These are phyloP conservation scores for Leptographium wingfieldii DNA, from an alignment of 2,329 filamentous ascomycete genomes.

Conservation along the genomic window DNA sequence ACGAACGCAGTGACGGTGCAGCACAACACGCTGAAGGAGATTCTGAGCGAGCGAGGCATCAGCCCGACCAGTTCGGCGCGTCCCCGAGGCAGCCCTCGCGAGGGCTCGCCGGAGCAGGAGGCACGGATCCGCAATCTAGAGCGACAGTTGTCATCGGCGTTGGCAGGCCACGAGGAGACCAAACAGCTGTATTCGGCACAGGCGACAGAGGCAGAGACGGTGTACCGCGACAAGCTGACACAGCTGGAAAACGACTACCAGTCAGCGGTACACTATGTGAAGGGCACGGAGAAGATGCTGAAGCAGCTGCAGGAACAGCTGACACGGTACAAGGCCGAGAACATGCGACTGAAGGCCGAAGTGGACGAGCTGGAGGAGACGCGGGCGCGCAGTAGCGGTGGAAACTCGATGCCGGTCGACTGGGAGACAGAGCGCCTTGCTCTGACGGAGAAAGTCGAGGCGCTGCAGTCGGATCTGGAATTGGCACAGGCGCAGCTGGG, in stretches of 20 bases:
- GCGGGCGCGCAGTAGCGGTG: constrained; percentile 18
- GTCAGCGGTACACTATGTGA: constrained; percentile 94
- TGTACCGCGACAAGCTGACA: constrained; percentile 84
- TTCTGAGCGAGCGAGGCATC: constrained; percentile 78
- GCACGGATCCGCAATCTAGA: constrained; percentile 74
- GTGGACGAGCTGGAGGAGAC: constrained; percentile 54
- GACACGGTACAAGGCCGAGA: constrained; percentile 80
- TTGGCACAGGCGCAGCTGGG: constrained; percentile 57
- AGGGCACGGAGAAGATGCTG: constrained; percentile 98
- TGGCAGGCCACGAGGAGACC: constrained; percentile 75
- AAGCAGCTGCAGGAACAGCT: constrained; percentile 97
- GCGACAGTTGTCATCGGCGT: constrained; percentile 65
- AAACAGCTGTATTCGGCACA: constrained; percentile 65
- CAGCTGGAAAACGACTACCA: constrained; percentile 96
- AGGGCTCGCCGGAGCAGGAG: constrained; percentile 57
- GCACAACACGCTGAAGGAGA: constrained; percentile 84
- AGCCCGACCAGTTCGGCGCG: constrained; percentile 62
- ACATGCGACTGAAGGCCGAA: constrained; percentile 69
- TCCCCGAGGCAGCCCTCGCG: constrained; percentile 60
- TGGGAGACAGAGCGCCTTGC: constrained; percentile 65
- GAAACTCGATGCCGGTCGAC: constrained; percentile 31
- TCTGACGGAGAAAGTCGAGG: constrained; percentile 56
- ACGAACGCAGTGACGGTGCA: constrained; percentile 89
- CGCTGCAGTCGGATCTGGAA: constrained; percentile 56
- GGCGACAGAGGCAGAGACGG: constrained; percentile 73